These are phyloP conservation scores for Phytophthora pseudosyringae DNA, from an alignment of 352 stramenopile species.

Conservation along the genomic window DNA sequence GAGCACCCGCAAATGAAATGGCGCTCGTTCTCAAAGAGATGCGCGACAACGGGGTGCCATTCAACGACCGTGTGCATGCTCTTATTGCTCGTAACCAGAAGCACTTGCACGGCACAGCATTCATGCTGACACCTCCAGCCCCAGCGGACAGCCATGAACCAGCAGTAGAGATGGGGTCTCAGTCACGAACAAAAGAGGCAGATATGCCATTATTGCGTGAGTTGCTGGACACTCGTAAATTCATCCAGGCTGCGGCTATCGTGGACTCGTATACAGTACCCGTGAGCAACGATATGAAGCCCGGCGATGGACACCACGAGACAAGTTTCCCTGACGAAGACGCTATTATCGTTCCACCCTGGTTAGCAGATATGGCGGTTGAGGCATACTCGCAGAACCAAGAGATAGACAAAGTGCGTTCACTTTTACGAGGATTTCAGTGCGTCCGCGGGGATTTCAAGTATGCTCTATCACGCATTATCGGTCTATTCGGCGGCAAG, in stretches of 20 bases:
- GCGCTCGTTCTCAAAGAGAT: slow-evolving; percentile 51
- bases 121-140: slow-evolving; percentile 20
- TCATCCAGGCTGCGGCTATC: slow-evolving; percentile 43
- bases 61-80: slow-evolving; percentile 34
- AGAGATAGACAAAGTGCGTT: slow-evolving; percentile 55
- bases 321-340: slow-evolving; percentile 4
- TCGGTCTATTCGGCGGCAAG: slow-evolving; percentile 30
- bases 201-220: slow-evolving; percentile 32
- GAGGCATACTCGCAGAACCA: slow-evolving; percentile 46
- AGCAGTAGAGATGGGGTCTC: neutral
- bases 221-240: slow-evolving; percentile 38
- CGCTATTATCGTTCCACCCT: slow-evolving; percentile 32
- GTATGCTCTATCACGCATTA: slow-evolving; percentile 39
- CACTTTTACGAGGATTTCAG: slow-evolving; percentile 52
- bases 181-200: slow-evolving; percentile 30
- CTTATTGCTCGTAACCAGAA: slow-evolving; percentile 51
- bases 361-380: slow-evolving; percentile 45
- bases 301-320: slow-evolving; percentile 14
- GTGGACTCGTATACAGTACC: slow-evolving; percentile 34
- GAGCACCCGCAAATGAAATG: slow-evolving; percentile 41
- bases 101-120: slow-evolving; percentile 36
- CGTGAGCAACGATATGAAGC: slow-evolving; percentile 28
- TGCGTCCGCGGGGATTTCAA: slow-evolving; percentile 38
- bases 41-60: slow-evolving; percentile 28
- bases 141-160: neutral